Conservation (phyloP, 306 rosid species). For the Cyclanthera cordifolia region DNA sequence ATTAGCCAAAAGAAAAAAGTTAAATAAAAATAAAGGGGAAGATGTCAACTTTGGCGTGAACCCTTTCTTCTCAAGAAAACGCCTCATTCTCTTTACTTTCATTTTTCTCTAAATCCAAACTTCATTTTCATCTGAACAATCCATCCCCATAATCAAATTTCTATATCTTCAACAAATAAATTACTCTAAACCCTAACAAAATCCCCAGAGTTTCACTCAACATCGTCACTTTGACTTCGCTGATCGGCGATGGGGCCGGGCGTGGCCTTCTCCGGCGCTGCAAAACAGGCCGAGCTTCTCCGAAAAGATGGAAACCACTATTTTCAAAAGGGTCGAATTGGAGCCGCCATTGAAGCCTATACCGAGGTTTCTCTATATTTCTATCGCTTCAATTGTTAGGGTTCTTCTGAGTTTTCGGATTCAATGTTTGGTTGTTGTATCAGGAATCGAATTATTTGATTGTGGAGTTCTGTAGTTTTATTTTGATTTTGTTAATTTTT, state of each 20-base stretch:
- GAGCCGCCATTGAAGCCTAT: constrained; percentile 91
- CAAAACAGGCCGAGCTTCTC: constrained; percentile 54
- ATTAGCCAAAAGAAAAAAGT: too few relatives aligned
- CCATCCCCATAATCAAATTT: not conserved
- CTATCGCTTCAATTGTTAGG: not conserved
- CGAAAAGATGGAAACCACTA: constrained; percentile 53
- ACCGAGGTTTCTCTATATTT: constrained; percentile 46
- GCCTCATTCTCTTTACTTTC: too few relatives aligned
- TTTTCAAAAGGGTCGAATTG: constrained; percentile 66
- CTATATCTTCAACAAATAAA: not conserved
- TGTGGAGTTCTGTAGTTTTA: constrained; percentile 1
- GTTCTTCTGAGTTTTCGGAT: not conserved
- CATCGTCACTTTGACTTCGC: not conserved
- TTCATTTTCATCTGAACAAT: not conserved
- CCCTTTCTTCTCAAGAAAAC: too few relatives aligned
- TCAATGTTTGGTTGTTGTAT: not conserved
- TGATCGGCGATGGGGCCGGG: constrained; percentile 32
- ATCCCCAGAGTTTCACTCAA: not conserved
- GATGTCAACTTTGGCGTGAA: too few relatives aligned
- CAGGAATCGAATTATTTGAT: not conserved
- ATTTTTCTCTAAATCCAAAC: too few relatives aligned
- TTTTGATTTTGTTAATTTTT: not conserved
- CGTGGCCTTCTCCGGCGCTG: constrained; percentile 25
- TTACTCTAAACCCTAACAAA: not conserved
- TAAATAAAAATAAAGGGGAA: too few relatives aligned